Conservation (phyloP, 345 rosid genomes). For the Gossypium rotundifolium region DNA sequence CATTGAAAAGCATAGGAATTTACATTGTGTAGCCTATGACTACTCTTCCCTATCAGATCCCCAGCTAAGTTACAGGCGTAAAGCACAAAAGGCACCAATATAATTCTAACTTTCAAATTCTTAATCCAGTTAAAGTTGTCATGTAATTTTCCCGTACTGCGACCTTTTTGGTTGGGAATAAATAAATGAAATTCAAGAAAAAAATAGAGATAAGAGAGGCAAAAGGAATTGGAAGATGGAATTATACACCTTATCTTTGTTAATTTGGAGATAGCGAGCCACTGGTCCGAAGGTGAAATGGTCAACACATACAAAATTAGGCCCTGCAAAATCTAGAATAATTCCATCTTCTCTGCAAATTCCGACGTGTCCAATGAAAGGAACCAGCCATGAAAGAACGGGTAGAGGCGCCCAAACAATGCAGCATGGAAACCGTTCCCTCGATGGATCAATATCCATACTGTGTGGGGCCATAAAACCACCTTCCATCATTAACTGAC, state of each 20-base stretch:
- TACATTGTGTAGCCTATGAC: not conserved
- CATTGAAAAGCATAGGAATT: not conserved
- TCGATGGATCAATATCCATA: conserved; percentile 55
- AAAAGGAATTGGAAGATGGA: not conserved
- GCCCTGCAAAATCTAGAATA: conserved; percentile 89
- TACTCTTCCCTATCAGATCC: not conserved
- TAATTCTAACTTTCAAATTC: not conserved
- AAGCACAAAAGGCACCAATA: too few species aligned
- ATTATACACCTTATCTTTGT: conserved; percentile 51
- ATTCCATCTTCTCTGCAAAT: conserved; percentile 93
- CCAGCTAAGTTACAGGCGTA: not conserved
- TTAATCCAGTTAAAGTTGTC: not conserved
- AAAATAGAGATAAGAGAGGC: too few species aligned
- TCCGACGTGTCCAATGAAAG: conserved; percentile 82
- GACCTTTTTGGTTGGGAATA: not conserved
- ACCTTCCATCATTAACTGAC: conserved; percentile 33
- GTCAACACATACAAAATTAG: conserved; percentile 84
- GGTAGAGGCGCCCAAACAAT: conserved; percentile 95
- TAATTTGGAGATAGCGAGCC: conserved; percentile 70
- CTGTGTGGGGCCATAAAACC: conserved; percentile 22
- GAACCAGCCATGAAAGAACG: conserved; percentile 79
- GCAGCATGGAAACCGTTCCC: conserved; percentile 75
- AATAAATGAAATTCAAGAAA: not conserved
- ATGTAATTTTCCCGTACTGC: not conserved
- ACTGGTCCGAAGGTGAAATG: conserved; percentile 78